phyloP scores from a whole-genome alignment of 2,329 filamentous ascomycete species.

The Akanthomyces muscarius region DNA sequence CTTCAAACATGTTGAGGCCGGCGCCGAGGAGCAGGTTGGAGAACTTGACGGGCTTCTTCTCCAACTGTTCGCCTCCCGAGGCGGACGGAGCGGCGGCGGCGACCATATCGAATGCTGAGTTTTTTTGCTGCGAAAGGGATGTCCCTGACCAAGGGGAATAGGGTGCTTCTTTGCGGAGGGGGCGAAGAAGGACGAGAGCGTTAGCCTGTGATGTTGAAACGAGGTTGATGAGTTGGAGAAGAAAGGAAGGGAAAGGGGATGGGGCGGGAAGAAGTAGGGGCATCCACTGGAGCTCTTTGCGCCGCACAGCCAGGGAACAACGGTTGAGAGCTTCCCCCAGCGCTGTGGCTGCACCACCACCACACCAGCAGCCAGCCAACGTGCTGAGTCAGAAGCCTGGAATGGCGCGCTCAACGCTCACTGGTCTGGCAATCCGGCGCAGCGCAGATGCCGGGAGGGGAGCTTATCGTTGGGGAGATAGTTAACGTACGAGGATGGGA shows the following conservation, averaged over 20 bases:
- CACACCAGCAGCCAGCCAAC: neutral
- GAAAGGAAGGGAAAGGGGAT: neutral
- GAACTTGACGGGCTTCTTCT: conserved; percentile 99
- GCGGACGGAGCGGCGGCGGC: conserved; percentile 50
- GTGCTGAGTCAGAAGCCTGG: conserved; percentile 3
- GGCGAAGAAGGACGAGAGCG: conserved; percentile 21
- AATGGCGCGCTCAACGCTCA: neutral
- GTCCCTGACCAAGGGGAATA: conserved; percentile 98
- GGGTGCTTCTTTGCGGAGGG: conserved; percentile 75
- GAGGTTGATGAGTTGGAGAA: conserved; percentile 5
- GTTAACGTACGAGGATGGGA: neutral
- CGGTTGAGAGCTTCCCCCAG: neutral
- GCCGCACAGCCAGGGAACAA: neutral
- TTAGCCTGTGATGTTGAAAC: neutral
- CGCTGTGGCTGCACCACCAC: neutral
- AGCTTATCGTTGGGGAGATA: neutral
- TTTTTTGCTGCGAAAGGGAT: conserved; percentile 47
- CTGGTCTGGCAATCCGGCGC: neutral
- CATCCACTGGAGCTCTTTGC: neutral
- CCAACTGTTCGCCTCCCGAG: conserved; percentile 53
- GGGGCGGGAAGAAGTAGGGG: neutral
- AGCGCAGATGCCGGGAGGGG: neutral
- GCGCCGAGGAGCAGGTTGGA: conserved; percentile 94
- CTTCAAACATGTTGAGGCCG: conserved; percentile 93
- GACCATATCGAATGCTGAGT: conserved; percentile 49